Evolutionary conservation across 805 yeast genomes (phyloP), one percentile per base, ranked within the genome.

Genomic region (Starmera pachycereana): DNA sequence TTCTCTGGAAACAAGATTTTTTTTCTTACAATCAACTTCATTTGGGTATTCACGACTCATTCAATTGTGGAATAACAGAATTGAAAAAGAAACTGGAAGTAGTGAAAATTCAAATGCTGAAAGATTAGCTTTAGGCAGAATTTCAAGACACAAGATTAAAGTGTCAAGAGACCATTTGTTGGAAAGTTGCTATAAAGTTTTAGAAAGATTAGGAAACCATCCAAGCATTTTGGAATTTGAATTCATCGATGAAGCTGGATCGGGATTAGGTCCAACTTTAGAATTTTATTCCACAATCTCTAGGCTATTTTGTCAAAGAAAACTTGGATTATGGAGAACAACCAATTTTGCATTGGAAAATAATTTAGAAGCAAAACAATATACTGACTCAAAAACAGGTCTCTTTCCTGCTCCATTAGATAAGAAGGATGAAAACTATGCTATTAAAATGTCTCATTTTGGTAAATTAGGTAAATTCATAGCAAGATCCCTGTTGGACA

Each of bases 241-340:
- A 56, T 90, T 83, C 52, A 76, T 71, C 46, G 88, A 81, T 47
- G 98, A 90, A 57, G 96, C 72, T 7, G 98, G 97, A n/a, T 81
- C 96, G 0, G 98, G 98, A 0, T 63, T 88, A 35, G 98, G 98
- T 0, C 98, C 98, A 4, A 90, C 98, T 0, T 66, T 89, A 46
- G 98, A 90, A 59, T 90, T 92, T 54, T 90, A 87, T 53, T 78
- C 97, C 0, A 65, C 70, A 12, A 87, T 85, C 2, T 87, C 96
- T 0, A 75, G 68, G 41, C 88, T 80, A 46, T 87, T 90, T 56
- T 64, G 81, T 1, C 69, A 64, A 47, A 70, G 68, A 38, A 68
- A 67, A 25, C 60, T 80, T 36, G 60, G 60, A 8, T 64, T 92
- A 65, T 90, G 97, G 97, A 70, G 94, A 48, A 61, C 55, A 32